phyloP scores from a whole-genome alignment of 2,329 filamentous ascomycete species.

The Zasmidium angulare region DNA sequence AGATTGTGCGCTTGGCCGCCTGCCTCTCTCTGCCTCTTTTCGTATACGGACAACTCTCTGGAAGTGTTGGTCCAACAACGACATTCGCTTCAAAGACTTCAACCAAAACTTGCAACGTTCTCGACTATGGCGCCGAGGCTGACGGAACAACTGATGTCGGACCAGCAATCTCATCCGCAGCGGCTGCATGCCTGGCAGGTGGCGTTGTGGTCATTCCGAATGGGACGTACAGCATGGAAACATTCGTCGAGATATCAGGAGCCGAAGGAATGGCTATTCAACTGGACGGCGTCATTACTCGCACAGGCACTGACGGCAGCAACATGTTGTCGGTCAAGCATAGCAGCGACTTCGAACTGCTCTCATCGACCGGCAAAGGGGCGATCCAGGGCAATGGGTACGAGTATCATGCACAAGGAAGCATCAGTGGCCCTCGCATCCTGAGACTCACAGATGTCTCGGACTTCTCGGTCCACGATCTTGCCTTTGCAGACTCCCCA shows the following conservation, averaged over 20 bases:
- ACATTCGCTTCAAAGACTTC: too few species aligned
- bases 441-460: constrained; percentile 47
- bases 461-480: constrained; percentile 52
- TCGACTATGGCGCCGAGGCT: constrained; percentile 53
- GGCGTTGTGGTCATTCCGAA: constrained; percentile 52
- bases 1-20: too few species aligned
- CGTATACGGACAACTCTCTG: too few species aligned
- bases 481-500: constrained; percentile 51
- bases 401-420: constrained; percentile 45
- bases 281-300: constrained; percentile 55
- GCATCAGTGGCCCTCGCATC: constrained; percentile 43
- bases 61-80: too few species aligned
- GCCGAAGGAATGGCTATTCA: constrained; percentile 53
- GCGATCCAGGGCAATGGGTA: constrained; percentile 56
- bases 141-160: constrained; percentile 55
- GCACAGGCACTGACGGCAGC: constrained; percentile 50
- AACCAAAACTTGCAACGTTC: constrained; percentile 46
- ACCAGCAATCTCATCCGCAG: constrained; percentile 49
- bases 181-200: constrained; percentile 51
- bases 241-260: constrained; percentile 50
- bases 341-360: constrained; percentile 54
- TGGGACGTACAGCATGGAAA: constrained; percentile 52
- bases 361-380: constrained; percentile 52
- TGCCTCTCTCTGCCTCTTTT: too few species aligned
- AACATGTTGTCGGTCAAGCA: constrained; percentile 57